Conservation (phyloP, 176 grass and related monocot genomes). For the Carex cristatella region DNA sequence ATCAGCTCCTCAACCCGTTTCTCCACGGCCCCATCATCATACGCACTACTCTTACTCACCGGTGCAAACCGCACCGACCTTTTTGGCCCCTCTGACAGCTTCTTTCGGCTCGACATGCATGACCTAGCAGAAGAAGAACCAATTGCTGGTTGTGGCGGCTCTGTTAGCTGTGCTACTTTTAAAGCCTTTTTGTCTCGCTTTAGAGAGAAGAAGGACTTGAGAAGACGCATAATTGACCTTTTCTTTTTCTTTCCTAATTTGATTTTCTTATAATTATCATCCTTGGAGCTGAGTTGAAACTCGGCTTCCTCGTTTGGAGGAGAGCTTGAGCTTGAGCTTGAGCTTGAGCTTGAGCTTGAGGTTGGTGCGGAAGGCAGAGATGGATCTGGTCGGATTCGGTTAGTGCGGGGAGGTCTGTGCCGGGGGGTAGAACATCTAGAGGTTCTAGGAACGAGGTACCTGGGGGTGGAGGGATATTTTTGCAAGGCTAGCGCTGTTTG, state of each 20-base stretch:
- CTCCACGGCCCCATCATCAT: conserved; percentile 29
- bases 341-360: too few species aligned
- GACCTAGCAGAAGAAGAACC: conserved; percentile 48
- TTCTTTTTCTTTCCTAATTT: conserved; percentile 10
- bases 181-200: conserved; percentile 22
- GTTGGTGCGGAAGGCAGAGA: background rate
- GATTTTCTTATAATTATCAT: conserved; percentile 22
- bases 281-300: background rate
- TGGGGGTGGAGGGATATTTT: conserved; percentile 12
- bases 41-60: conserved; percentile 27
- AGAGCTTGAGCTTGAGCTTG: background rate
- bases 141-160: background rate
- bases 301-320: background rate
- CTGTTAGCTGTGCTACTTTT: background rate
- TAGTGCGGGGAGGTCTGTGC: conserved; percentile 31
- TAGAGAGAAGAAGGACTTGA: conserved; percentile 25
- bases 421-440: conserved; percentile 30
- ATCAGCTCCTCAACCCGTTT: conserved; percentile 44
- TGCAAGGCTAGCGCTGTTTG: background rate
- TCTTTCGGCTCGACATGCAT: conserved; percentile 33
- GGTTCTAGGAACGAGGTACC: conserved; percentile 7
- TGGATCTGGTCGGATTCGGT: conserved; percentile 44
- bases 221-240: conserved; percentile 14
- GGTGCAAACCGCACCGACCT: conserved; percentile 73
- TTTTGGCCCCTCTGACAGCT: conserved; percentile 24